Base-by-base conservation (phyloP, 208 protist genomes). In the Leishmania lainsoni region DNA sequence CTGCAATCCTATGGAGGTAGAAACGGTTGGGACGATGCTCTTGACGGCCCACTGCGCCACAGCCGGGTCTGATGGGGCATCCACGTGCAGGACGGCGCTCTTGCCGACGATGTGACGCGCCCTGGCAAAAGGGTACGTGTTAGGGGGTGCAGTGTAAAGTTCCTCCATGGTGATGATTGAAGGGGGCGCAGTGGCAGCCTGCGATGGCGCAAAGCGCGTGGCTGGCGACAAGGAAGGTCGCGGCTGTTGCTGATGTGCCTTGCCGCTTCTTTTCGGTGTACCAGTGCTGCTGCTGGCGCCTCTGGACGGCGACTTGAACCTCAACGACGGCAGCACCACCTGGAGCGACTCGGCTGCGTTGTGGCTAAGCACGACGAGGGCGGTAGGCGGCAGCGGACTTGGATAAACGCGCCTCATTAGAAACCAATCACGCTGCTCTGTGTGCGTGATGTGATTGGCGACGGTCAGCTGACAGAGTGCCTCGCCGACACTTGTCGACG, bases 321-420 rank as follows among this genome's bases (percentile, higher is more conserved):
- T 63, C 35, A 70, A 3, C 16, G 66, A 61, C 2, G 78, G 58
- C 56, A 58, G 42, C 49, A 81, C 32, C 10, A 82, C 56, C 35
- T 75, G 86, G 63, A 89, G 71, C 3, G 85, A 84, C 70, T 20
- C 51, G 12, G 87, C 89, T 22, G 87, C 86, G 78, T 95, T 95
- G 29, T 91, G 85, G 75, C 91, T 90, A n/a, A 96, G 81, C 56
- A 96, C 81, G 5, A 85, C 81, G 72, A 97, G 87, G 45, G 78
- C 54, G 52, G 79, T 54, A 39, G 71, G 73, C 20, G 83, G 68
- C 42, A 90, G 68, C 49, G 70, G 76, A 16, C 86, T 91, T 8
- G 94, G 92, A 74, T 89, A 91, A 69, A 97, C 91, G 16, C 92
- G 92, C 54, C 70, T 81, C 49, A 97, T 70, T 16, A 93, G 9